Evolutionary conservation across 805 yeast genomes (phyloP).

Genomic region (Yueomyces sinensis): DNA sequence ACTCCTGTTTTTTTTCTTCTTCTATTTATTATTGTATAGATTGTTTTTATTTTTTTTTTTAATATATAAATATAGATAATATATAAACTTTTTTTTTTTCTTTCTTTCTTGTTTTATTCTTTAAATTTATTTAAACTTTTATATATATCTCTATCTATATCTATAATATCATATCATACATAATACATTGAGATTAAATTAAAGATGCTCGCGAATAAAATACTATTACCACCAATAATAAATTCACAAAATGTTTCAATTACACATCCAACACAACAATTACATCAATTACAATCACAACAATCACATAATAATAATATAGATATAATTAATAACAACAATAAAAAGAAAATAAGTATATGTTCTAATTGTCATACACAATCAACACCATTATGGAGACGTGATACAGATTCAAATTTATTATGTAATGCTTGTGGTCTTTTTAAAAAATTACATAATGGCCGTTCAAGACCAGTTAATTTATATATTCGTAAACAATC

Average conservation of each 20-base stretch:
- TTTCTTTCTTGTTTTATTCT: too few species aligned
- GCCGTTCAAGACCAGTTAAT: constrained; percentile 86
- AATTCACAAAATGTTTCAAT: not conserved
- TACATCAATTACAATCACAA: not conserved
- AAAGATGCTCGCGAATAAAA: too few species aligned
- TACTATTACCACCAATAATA: constrained; percentile 3
- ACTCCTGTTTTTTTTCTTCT: too few species aligned
- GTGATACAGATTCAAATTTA: constrained; percentile 86
- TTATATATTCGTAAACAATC: too few species aligned
- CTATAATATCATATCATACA: too few species aligned
- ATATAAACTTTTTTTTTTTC: too few species aligned
- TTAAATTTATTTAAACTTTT: too few species aligned
- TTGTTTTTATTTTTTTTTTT: too few species aligned
- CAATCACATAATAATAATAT: not conserved
- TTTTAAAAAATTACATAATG: constrained; percentile 71
- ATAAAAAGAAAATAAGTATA: constrained; percentile 24
- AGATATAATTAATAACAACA: not conserved
- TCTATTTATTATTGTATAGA: too few species aligned
- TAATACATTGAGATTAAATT: too few species aligned
- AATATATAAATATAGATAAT: too few species aligned
- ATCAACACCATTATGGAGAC: constrained; percentile 91
- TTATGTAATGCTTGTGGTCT: constrained; percentile 95
- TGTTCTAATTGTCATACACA: constrained; percentile 88
- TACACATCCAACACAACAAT: not conserved
- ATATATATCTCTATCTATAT: too few species aligned